These are phyloP conservation scores for Rhodomyrtus tomentosa DNA, from an alignment of 345 rosid genomes.

Conservation along the genomic window DNA sequence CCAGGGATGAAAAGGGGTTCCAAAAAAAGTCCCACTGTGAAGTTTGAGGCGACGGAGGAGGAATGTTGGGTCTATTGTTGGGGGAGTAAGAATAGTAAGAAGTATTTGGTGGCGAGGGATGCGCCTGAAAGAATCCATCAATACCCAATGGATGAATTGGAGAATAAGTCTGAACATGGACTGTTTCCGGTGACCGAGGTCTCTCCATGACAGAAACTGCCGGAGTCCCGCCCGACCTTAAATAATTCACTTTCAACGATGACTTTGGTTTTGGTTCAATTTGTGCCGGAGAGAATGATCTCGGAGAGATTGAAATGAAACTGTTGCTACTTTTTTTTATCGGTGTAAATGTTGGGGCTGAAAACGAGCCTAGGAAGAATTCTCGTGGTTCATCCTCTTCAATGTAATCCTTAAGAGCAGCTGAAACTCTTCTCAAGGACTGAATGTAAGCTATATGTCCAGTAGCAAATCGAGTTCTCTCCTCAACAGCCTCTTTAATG, in stretches of 20 bases:
- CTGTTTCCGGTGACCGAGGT: slow-evolving; percentile 67
- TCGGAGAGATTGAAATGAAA: slow-evolving; percentile 62
- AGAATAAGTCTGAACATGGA: slow-evolving; percentile 45
- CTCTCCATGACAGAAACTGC: slow-evolving; percentile 71
- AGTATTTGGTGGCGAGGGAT: slow-evolving; percentile 36
- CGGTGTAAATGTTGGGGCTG: slow-evolving; percentile 45
- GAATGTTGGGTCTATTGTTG: slow-evolving; percentile 42
- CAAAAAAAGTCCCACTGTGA: slow-evolving; percentile 96
- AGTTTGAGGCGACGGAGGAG: slow-evolving; percentile 81
- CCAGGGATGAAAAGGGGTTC: slow-evolving; percentile 93
- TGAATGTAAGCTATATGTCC: slow-evolving; percentile 73
- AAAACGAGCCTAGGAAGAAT: slow-evolving; percentile 51
- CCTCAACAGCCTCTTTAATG: slow-evolving; percentile 86
- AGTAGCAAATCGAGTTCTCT: slow-evolving; percentile 70
- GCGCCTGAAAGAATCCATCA: slow-evolving; percentile 57
- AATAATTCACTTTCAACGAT: slow-evolving; percentile 43
- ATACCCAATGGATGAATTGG: slow-evolving; percentile 38
- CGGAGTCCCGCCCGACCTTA: slow-evolving; percentile 57
- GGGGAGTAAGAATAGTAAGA: slow-evolving; percentile 32
- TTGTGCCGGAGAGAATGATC: slow-evolving; percentile 28
- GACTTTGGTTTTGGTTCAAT: slow-evolving; percentile 34
- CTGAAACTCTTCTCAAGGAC: slow-evolving; percentile 74
- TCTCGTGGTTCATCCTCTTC: slow-evolving; percentile 68
- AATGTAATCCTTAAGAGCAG: slow-evolving; percentile 63
- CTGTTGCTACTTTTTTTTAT: slow-evolving; percentile 46